Percentiles rank a stretch among this genome's conserved stretches.
Evolutionary conservation across 495 filamentous ascomycete genomes (phyloP).

Genomic region (Trichoderma virens): DNA sequence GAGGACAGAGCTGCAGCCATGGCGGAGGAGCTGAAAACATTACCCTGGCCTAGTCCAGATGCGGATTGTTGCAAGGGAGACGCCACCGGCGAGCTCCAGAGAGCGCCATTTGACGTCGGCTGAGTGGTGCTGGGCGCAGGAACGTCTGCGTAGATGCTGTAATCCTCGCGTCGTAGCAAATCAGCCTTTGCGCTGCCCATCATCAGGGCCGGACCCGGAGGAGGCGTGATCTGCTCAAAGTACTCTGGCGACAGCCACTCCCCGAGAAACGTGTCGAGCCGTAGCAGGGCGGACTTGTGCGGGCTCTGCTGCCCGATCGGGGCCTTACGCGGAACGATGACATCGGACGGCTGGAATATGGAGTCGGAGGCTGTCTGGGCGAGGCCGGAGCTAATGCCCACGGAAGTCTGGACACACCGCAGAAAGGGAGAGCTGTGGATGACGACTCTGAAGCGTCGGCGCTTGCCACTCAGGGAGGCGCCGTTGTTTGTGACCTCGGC

Average conservation of each 20-base stretch:
- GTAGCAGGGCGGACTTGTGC: conserved; percentile 38
- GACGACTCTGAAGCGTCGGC: conserved; percentile 63
- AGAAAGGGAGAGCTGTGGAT: conserved; percentile 90
- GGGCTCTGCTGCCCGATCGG: conserved; percentile 7
- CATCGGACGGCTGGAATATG: conserved; percentile 13
- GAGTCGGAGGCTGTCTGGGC: conserved; percentile 46
- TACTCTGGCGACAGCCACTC: conserved; percentile 95
- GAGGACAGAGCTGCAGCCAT: conserved; percentile 5
- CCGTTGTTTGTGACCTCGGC: conserved; percentile 25
- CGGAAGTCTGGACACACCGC: conserved; percentile 85
- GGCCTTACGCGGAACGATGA: conserved; percentile 8
- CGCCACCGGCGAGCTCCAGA: conserved; percentile 28
- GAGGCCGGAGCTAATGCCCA: conserved; percentile 83
- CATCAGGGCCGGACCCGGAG: conserved; percentile 79
- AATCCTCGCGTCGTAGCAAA: conserved; percentile 62
- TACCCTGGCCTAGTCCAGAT: neutral
- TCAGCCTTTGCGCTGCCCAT: conserved; percentile 80
- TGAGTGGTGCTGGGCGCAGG: neutral
- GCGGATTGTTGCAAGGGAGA: conserved; percentile 6
- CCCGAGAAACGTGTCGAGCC: conserved; percentile 86
- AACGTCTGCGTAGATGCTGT: conserved; percentile 25
- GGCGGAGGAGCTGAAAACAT: neutral
- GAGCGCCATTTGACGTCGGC: conserved; percentile 15
- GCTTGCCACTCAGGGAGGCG: conserved; percentile 27
- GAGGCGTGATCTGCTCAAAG: conserved; percentile 84